A percentile compares a stretch with the other conserved stretches of the same genome.
Conservation (phyloP, 352 stramenopile species). For the Phytopythium mirpurense region DNA sequence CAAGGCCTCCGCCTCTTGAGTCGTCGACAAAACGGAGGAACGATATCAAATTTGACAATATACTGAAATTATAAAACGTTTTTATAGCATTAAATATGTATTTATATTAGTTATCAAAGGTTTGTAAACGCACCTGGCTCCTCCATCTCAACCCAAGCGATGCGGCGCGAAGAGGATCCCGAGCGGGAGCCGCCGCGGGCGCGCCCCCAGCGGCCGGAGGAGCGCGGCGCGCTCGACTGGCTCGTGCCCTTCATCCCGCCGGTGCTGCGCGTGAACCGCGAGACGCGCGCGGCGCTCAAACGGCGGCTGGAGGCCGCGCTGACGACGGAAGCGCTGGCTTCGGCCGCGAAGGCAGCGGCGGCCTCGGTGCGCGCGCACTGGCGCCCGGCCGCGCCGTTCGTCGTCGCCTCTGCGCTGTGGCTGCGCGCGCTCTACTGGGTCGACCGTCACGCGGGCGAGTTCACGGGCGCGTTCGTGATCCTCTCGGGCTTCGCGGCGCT, state of each 20-base stretch:
- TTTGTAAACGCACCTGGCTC: too few species aligned
- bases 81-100: neutral
- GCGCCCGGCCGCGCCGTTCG: slow-evolving; percentile 14
- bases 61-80: too few species aligned
- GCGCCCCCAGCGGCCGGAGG: slow-evolving; percentile 10
- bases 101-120: too few species aligned
- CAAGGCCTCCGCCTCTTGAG: slow-evolving; percentile 15
- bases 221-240: slow-evolving; percentile 54
- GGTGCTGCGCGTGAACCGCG: slow-evolving; percentile 69
- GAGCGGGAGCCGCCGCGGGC: neutral
- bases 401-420: slow-evolving; percentile 28
- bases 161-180: neutral
- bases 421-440: slow-evolving; percentile 37
- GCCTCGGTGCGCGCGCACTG: slow-evolving; percentile 20
- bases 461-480: slow-evolving; percentile 59
- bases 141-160: neutral
- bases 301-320: slow-evolving; percentile 23
- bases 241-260: slow-evolving; percentile 80
- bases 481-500: slow-evolving; percentile 42
- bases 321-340: slow-evolving; percentile 23
- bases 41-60: too few species aligned
- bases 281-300: slow-evolving; percentile 52
- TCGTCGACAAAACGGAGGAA: too few species aligned
- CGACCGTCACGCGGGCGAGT: slow-evolving; percentile 41
- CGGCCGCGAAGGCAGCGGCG: slow-evolving; percentile 10